Base-by-base conservation (phyloP, 768 basidiomycete species). In the Leucocoprinus sp. region DNA sequence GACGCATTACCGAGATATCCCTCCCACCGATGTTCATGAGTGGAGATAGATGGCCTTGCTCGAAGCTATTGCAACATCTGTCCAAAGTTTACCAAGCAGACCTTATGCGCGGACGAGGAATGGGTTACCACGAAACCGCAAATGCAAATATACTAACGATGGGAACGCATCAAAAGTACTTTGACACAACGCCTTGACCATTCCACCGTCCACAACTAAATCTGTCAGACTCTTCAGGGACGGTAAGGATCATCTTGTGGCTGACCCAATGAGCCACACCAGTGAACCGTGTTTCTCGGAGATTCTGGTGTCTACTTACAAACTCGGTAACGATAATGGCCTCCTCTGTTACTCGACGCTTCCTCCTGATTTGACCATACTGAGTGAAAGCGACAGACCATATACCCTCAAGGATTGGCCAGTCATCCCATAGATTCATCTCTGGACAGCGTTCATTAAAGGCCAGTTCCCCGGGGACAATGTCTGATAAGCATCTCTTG, bases 111-210 rank as follows among this genome's bases (percentile, higher is more conserved):
- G 34, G 31, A 43, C 42, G 17, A 34, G 35, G 26, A 33, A 33
- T 11, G 17, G 26, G 7, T 33, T 23, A 7, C 35, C 31, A 14
- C 42, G 42, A 19, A 43, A 35, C 5, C 33, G 42, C 27, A 43
- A 24, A 17, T 43, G 31, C 31, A 43, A 35, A 43, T 35, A 33
- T 6, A 43, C 42, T 14, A 43, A n/a, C 42, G 24, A 23, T 7
- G 42, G 42, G 24, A 31, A 43, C 4, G 31, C 42, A 3, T 43
- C 31, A 26, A 43, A 43, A 22, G 35, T 43, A 43, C 33, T 43
- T 15, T 43, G 42, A 17, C 42, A 43, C 42, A 43, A 24, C 21
- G 7, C 23, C 28, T 29, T 21, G 5, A 38, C 28, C 19, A 38
- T 2, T 19, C 36, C 27, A 8, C 26, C 21, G 38, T 45, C 37